Evolutionary conservation across 2,329 filamentous ascomycete species (phyloP).

Genomic region (Akanthomyces dipterigenus): DNA sequence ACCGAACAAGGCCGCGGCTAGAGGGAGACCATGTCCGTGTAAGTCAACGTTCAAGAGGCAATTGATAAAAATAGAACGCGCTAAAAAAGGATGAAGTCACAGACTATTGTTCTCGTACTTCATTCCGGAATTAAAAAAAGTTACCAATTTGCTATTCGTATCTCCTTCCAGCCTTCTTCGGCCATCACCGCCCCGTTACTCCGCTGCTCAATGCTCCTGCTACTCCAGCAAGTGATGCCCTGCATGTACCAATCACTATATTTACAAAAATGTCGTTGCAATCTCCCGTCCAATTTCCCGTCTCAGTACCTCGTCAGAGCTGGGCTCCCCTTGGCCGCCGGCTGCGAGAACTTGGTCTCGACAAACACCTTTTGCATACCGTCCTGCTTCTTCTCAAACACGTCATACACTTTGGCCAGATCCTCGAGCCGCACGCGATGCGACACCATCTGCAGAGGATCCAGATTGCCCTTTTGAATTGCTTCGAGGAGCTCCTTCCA

Average conservation of each 20-base stretch:
- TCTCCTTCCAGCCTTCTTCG: too few relatives aligned
- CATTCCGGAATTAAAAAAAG: too few relatives aligned
- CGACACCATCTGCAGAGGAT: constrained; percentile 73
- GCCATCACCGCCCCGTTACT: too few relatives aligned
- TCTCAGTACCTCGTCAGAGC: constrained; percentile 33
- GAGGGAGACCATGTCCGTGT: too few relatives aligned
- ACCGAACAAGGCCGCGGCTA: not conserved
- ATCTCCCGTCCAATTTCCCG: too few relatives aligned
- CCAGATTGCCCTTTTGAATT: constrained; percentile 62
- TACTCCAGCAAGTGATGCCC: not conserved
- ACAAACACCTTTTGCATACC: constrained; percentile 76
- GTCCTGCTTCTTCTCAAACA: constrained; percentile 56
- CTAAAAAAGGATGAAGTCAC: too few relatives aligned
- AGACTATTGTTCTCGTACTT: too few relatives aligned
- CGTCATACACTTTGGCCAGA: constrained; percentile 57
- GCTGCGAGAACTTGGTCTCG: constrained; percentile 50
- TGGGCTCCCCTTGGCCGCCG: constrained; percentile 36
- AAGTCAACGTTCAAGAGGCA: too few relatives aligned
- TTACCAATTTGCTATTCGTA: too few relatives aligned
- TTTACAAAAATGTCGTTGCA: too few relatives aligned
- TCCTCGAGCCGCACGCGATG: constrained; percentile 73
- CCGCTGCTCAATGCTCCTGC: too few relatives aligned
- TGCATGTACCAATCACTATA: not conserved
- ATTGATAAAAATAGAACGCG: too few relatives aligned
- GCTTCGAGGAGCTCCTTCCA: constrained; percentile 68